phyloP scores from a whole-genome alignment of 768 basidiomycete genomes.

The Tricholoma flavovirens region DNA sequence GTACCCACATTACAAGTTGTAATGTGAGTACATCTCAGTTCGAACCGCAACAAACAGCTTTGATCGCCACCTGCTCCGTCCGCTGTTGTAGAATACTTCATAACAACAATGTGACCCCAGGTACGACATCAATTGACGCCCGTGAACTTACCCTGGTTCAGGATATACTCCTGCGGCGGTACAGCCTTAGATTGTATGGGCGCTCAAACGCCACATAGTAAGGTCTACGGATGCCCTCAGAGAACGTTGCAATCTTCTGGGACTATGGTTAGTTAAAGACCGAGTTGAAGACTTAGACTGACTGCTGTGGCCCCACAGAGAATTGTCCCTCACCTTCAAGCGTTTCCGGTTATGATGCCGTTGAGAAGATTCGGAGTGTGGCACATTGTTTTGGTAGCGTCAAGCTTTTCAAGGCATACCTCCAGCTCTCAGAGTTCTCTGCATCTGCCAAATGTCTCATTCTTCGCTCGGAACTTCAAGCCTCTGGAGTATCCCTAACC shows the following conservation, averaged over 20 bases:
- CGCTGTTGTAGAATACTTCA: too few species aligned
- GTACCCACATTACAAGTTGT: too few species aligned
- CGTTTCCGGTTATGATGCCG: conserved; percentile 38
- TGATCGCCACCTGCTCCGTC: too few species aligned
- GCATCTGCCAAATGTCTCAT: conserved; percentile 26
- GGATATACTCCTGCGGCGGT: too few species aligned
- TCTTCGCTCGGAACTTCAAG: conserved; percentile 41
- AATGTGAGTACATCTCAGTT: too few species aligned
- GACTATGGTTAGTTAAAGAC: conserved; percentile 27
- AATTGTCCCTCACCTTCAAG: conserved; percentile 37
- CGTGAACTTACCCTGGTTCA: background rate
- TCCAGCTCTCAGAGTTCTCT: conserved; percentile 35
- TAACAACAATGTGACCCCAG: background rate
- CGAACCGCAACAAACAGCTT: too few species aligned
- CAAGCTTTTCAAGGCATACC: conserved; percentile 51
- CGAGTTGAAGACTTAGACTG: background rate
- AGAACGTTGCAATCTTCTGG: conserved; percentile 40
- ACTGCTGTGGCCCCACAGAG: conserved; percentile 21
- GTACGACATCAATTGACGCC: background rate
- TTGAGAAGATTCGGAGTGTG: conserved; percentile 38
- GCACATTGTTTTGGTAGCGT: conserved; percentile 47
- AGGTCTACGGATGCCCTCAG: background rate
- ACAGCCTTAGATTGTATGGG: background rate
- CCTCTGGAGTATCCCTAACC: conserved; percentile 40
- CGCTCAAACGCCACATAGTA: background rate